Conservation (phyloP, 1,139 yeast genomes). For the Saccharomyces hybrid region DNA sequence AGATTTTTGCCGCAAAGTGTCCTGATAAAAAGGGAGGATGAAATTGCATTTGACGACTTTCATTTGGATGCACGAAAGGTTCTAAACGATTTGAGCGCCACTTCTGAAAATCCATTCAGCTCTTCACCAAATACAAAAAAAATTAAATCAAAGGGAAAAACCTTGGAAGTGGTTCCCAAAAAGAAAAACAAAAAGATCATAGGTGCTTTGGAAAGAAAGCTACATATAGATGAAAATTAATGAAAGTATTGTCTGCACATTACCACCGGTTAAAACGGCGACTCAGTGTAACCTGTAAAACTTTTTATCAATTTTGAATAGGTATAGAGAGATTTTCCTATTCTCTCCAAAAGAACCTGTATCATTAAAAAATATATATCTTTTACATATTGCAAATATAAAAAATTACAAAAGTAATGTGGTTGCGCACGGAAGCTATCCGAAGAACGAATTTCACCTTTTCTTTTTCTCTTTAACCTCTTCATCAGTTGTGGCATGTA, state of each 20-base stretch:
- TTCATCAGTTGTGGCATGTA: slow-evolving; percentile 79
- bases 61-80: slow-evolving; percentile 14
- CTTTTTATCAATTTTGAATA: neutral
- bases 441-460: slow-evolving; percentile 27
- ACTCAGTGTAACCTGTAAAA: too few species aligned
- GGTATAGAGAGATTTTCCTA: neutral
- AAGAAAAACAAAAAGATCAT: neutral
- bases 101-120: neutral
- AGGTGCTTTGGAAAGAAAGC: neutral
- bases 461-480: slow-evolving; percentile 76
- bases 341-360: neutral
- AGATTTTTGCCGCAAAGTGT: neutral
- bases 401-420: neutral
- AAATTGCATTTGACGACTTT: slow-evolving; percentile 15
- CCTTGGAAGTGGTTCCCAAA: neutral
- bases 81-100: slow-evolving; percentile 6
- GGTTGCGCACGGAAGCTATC: neutral
- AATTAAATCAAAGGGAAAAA: neutral
- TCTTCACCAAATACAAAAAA: neutral
- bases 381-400: neutral
- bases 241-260: neutral
- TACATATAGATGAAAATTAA: neutral
- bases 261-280: neutral
- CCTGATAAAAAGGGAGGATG: slow-evolving; percentile 12
- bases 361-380: neutral